Conservation (phyloP, 148 eudicot genomes). For the Rhododendron mucronatum region DNA sequence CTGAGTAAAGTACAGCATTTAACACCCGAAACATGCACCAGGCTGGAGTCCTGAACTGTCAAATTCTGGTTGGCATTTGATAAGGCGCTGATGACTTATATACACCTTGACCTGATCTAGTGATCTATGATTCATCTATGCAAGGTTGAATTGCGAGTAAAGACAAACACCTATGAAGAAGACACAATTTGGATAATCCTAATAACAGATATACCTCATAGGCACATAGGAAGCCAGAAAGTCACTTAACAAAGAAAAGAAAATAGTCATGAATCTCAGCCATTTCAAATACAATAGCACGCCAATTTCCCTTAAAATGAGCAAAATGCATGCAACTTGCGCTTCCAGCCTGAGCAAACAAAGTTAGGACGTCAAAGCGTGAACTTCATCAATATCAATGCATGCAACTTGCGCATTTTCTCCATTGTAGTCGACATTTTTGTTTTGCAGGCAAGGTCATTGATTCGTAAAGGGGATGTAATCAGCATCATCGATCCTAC, state of each 20-base stretch:
- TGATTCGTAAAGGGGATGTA: slow-evolving; percentile 87
- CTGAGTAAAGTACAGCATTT: not conserved
- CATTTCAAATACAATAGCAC: not conserved
- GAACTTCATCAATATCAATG: not conserved
- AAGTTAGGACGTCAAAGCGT: not conserved
- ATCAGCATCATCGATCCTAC: slow-evolving; percentile 78
- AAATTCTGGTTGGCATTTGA: not conserved
- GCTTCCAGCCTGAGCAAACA: not conserved
- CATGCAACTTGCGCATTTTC: not conserved
- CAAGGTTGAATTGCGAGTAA: not conserved
- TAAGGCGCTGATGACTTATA: not conserved
- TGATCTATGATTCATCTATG: not conserved
- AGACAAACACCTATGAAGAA: not conserved
- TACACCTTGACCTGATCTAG: not conserved
- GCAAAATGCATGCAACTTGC: not conserved
- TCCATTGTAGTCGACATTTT: not conserved
- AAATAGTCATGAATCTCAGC: not conserved
- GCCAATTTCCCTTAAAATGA: not conserved
- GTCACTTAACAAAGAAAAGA: not conserved
- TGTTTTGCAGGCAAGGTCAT: slow-evolving; percentile 68
- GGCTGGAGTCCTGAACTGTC: not conserved
- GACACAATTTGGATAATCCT: not conserved
- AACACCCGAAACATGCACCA: not conserved
- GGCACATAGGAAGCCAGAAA: not conserved
- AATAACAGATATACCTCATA: not conserved